A percentile compares a stretch with the other conserved stretches of the same genome.
These are phyloP conservation scores for Penicillium crystallinum DNA, from an alignment of 495 filamentous ascomycete genomes.

Conservation along the genomic window DNA sequence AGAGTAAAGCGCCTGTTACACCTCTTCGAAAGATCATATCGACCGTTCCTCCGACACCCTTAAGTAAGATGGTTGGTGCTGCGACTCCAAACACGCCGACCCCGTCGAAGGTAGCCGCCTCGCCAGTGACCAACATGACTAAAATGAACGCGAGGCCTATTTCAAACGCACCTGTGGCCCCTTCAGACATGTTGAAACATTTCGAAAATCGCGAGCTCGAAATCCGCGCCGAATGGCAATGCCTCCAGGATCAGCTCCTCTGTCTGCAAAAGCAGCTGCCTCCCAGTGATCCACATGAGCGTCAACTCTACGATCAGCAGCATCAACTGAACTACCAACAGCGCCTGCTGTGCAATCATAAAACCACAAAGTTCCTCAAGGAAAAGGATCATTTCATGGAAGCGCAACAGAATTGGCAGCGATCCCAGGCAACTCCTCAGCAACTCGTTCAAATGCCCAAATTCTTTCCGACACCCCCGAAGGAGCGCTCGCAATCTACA, in stretches of 20 bases:
- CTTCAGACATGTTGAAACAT: neutral
- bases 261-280: neutral
- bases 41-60: neutral
- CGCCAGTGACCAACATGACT: neutral
- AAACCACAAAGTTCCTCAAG: neutral
- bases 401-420: neutral
- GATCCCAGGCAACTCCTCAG: neutral
- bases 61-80: neutral
- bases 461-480: neutral
- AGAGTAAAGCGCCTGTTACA: neutral
- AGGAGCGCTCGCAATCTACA: neutral
- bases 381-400: neutral
- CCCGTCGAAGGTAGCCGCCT: neutral
- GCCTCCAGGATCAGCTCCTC: neutral
- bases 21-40: neutral
- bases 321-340: neutral
- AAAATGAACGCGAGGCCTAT: neutral
- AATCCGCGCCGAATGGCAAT: neutral
- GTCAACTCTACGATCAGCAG: neutral
- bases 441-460: neutral
- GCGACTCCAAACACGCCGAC: neutral
- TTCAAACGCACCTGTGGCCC: too few species aligned
- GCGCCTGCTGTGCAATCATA: neutral
- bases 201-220: neutral
- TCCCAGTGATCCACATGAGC: neutral